Evolutionary conservation across 768 basidiomycete genomes (phyloP), one percentile per base, ranked within the genome.

Genomic region (Tylopilus rubrobrunneus): DNA sequence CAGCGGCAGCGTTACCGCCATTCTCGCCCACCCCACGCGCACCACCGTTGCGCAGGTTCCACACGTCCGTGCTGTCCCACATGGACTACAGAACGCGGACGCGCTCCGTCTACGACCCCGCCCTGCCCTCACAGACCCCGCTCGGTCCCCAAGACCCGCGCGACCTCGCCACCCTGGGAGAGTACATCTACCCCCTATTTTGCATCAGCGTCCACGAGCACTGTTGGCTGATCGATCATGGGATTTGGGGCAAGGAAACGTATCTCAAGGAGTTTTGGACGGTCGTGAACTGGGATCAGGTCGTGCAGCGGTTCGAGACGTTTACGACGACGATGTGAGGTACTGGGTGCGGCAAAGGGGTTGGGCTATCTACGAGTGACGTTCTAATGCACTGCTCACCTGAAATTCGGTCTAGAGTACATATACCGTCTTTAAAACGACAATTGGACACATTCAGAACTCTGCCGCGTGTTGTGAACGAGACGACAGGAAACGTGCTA

Each of bases 201-300:
- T 89, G 87, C 57, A 65, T 93, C 48, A 84, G 85, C 41, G 81
- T 90, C 5, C 81, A 92, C 60, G 91, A 93, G 68, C 92, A 92
- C 60, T 86, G 87, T 27, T 96, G 92, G 90, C 76, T 96, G 64
- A 85, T 87, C 21, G 89, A 88, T 37, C 92, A 87, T 59, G 92
- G 92, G 5, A 81, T 96, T 5, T 93, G 90, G 89, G 92, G 93
- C 25, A 89, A 91, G 71, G 91, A 95, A 67, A 79, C 79, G 61
- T 96, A 92, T 78, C 66, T 95, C 65, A 81, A 78, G 62, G 79
- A 85, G 65, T 92, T 94, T 72, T 96, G 92, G 91, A 76, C 74
- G 10, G 87, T 86, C 21, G 69, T 95, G 49, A 78, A 96, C 67
- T 96, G 92, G 92, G 61, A 71, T 37, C 82, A 79, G 63, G 81